These are phyloP conservation scores for Aurantiochytrium sp. DNA, from an alignment of 108 stramenopile species.

Conservation along the genomic window DNA sequence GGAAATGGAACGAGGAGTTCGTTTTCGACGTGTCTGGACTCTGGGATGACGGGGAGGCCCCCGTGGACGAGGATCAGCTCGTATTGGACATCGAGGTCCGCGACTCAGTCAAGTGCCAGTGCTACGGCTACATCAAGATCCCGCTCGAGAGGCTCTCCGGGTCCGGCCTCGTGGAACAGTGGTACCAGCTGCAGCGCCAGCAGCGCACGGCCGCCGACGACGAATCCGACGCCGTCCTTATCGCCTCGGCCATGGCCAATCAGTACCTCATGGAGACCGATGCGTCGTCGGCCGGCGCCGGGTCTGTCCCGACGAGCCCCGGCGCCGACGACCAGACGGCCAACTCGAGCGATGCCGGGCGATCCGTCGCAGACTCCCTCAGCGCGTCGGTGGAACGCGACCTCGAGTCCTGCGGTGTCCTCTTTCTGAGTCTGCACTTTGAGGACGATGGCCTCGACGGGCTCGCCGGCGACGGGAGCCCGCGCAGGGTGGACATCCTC, in stretches of 20 bases:
- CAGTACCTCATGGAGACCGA: background rate
- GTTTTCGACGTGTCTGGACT: background rate
- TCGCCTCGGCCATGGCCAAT: background rate
- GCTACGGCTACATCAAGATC: background rate
- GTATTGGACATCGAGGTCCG: background rate
- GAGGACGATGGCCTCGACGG: background rate
- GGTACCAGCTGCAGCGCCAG: slow-evolving; percentile 3
- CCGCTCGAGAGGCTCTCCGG: background rate
- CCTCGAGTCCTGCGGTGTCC: background rate
- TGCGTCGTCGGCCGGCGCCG: background rate
- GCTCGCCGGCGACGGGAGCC: background rate
- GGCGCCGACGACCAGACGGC: background rate
- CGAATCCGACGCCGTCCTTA: background rate
- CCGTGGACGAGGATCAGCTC: background rate
- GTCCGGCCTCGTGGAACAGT: background rate
- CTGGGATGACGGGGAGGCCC: background rate
- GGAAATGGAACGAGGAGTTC: slow-evolving; percentile 22
- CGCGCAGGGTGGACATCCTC: background rate
- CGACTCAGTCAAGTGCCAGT: background rate
- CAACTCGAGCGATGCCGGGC: background rate
- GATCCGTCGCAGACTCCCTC: background rate
- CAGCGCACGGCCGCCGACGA: background rate
- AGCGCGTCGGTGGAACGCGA: background rate
- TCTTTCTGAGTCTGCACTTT: slow-evolving; percentile 4
- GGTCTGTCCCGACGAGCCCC: background rate